These are phyloP conservation scores for Saccharomycopsis javanensis DNA, from an alignment of 805 yeast genomes.

Conservation along the genomic window DNA sequence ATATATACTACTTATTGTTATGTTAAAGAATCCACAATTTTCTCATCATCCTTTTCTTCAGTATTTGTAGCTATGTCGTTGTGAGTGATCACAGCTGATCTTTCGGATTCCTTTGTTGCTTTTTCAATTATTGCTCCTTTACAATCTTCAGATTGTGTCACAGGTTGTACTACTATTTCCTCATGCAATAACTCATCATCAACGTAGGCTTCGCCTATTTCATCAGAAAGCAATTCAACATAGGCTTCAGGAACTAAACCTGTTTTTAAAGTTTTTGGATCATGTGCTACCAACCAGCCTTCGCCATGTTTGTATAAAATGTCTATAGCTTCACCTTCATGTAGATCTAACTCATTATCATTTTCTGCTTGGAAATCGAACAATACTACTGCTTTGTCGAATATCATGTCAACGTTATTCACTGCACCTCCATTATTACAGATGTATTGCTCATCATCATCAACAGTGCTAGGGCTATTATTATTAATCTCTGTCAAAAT, in stretches of 20 bases:
- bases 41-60: not conserved
- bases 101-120: not conserved
- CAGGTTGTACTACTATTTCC: constrained; percentile 23
- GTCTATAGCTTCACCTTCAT: constrained; percentile 76
- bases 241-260: constrained; percentile 96
- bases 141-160: not conserved
- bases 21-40: not conserved
- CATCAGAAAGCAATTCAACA: constrained; percentile 43
- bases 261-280: constrained; percentile 63
- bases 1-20: not conserved
- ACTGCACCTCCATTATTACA: not conserved
- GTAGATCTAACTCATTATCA: constrained; percentile 75
- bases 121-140: not conserved
- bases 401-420: constrained; percentile 20
- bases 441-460: constrained; percentile 16
- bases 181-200: constrained; percentile 19
- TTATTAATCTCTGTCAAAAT: not conserved
- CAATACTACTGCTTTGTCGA: constrained; percentile 65
- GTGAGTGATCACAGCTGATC: not conserved
- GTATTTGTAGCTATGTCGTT: not conserved
- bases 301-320: constrained; percentile 91
- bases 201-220: constrained; percentile 18
- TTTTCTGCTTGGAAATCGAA: constrained; percentile 90
- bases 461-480: not conserved
- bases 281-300: constrained; percentile 93